phyloP scores from a whole-genome alignment of 129 eudicot genomes.

The Chrysanthemum seticuspe region DNA sequence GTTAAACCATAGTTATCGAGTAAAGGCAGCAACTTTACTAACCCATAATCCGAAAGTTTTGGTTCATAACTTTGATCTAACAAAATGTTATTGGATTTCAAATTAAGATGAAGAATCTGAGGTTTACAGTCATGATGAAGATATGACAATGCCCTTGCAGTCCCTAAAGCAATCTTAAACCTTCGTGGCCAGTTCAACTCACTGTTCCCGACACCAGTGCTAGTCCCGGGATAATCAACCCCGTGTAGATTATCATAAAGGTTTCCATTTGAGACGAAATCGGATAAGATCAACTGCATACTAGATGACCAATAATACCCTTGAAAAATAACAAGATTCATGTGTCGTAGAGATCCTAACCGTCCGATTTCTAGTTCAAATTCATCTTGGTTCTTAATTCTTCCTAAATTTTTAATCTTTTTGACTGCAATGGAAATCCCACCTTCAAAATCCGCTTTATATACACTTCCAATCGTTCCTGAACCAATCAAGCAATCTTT shows the following conservation, averaged over 20 bases:
- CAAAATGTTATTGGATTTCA: constrained; percentile 82
- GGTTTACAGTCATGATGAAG: constrained; percentile 98
- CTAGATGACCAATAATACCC: constrained; percentile 92
- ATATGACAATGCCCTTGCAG: constrained; percentile 83
- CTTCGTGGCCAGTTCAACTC: constrained; percentile 75
- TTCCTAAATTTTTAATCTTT: constrained; percentile 78
- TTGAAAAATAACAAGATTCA: constrained; percentile 70
- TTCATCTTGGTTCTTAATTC: constrained; percentile 85
- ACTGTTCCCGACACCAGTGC: constrained; percentile 57
- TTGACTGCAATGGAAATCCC: constrained; percentile 83
- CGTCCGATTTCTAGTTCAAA: constrained; percentile 94
- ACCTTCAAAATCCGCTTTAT: constrained; percentile 73
- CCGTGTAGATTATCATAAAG: constrained; percentile 82
- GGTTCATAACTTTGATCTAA: constrained; percentile 66
- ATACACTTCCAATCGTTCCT: constrained; percentile 86
- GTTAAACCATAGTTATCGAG: constrained; percentile 62
- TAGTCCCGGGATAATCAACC: constrained; percentile 61
- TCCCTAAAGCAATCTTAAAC: constrained; percentile 73
- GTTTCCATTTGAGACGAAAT: constrained; percentile 70
- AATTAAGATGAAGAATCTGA: constrained; percentile 79
- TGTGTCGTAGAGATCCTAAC: constrained; percentile 75
- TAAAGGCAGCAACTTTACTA: constrained; percentile 70
- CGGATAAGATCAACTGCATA: constrained; percentile 74
- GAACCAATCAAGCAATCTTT: constrained; percentile 75
- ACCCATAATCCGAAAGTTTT: constrained; percentile 80